Conservation (phyloP, 306 rosid genomes). For the Quercus gilva region DNA sequence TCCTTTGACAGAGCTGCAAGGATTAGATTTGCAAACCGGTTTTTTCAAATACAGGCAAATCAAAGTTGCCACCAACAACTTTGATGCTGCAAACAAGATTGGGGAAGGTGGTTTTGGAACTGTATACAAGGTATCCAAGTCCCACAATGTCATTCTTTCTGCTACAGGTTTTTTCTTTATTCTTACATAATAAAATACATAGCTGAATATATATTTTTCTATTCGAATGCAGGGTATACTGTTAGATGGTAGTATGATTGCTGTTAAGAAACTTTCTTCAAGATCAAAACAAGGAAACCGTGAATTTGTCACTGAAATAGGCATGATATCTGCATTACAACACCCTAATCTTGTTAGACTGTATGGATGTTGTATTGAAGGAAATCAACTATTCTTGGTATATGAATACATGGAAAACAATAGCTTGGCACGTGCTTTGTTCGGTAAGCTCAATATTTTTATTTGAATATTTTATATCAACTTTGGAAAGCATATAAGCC, state of each 20-base stretch:
- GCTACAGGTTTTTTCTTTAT: background rate
- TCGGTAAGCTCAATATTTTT: slow-evolving; percentile 38
- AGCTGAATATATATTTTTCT: slow-evolving; percentile 11
- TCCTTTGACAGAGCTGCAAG: slow-evolving; percentile 8
- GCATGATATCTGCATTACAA: slow-evolving; percentile 26
- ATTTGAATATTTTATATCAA: too few species aligned
- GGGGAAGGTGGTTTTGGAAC: slow-evolving; percentile 88
- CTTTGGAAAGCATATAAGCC: too few species aligned
- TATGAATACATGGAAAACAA: slow-evolving; percentile 67
- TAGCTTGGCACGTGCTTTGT: slow-evolving; percentile 50
- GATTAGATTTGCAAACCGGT: slow-evolving; percentile 20
- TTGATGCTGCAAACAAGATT: slow-evolving; percentile 46
- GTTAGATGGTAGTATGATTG: slow-evolving; percentile 22
- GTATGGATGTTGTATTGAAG: slow-evolving; percentile 35
- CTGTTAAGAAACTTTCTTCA: slow-evolving; percentile 27
- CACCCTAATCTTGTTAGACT: slow-evolving; percentile 24
- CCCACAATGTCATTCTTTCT: background rate
- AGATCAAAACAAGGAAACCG: slow-evolving; percentile 31
- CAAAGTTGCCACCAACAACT: slow-evolving; percentile 56
- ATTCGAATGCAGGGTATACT: slow-evolving; percentile 1
- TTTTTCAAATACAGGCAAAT: slow-evolving; percentile 19
- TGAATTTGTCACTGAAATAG: slow-evolving; percentile 25
- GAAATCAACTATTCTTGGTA: slow-evolving; percentile 50
- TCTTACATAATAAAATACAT: background rate
- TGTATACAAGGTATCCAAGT: slow-evolving; percentile 58